These are phyloP conservation scores for Epichloe gansuensis DNA, from an alignment of 2,329 filamentous ascomycete species.

Conservation along the genomic window DNA sequence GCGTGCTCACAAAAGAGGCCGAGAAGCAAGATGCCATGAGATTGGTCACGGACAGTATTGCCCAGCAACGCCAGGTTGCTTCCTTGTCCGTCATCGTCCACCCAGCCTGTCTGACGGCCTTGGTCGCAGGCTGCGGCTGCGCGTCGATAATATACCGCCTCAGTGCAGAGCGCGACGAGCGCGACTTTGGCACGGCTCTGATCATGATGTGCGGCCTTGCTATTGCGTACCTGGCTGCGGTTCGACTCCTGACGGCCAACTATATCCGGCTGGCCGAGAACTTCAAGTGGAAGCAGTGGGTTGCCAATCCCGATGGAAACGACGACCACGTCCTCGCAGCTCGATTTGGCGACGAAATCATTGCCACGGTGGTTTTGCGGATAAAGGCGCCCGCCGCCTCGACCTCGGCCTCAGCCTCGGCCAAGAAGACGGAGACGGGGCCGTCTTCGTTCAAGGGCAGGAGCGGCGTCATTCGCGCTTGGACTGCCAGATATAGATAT, in stretches of 20 bases:
- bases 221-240: conserved; percentile 48
- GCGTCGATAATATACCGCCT: conserved; percentile 31
- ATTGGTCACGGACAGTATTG: conserved; percentile 68
- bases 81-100: conserved; percentile 52
- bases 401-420: not conserved
- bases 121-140: conserved; percentile 27
- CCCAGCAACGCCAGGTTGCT: conserved; percentile 65
- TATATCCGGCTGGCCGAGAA: conserved; percentile 54
- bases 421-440: conserved; percentile 1
- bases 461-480: conserved; percentile 59
- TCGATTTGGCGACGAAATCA: conserved; percentile 53
- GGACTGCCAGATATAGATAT: conserved; percentile 64
- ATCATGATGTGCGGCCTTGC: conserved; percentile 47
- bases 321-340: conserved; percentile 49
- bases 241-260: conserved; percentile 46
- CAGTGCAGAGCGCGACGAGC: conserved; percentile 29
- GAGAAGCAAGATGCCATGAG: conserved; percentile 57
- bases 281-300: conserved; percentile 50
- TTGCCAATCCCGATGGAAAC: conserved; percentile 20
- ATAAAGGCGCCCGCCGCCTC: conserved; percentile 28
- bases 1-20: conserved; percentile 34
- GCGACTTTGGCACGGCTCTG: conserved; percentile 40
- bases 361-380: conserved; percentile 57
- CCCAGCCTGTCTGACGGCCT: conserved; percentile 36
- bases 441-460: conserved; percentile 29